Evolutionary conservation across 2,329 filamentous ascomycete species (phyloP).

Genomic region (Trichoderma asperellum): DNA sequence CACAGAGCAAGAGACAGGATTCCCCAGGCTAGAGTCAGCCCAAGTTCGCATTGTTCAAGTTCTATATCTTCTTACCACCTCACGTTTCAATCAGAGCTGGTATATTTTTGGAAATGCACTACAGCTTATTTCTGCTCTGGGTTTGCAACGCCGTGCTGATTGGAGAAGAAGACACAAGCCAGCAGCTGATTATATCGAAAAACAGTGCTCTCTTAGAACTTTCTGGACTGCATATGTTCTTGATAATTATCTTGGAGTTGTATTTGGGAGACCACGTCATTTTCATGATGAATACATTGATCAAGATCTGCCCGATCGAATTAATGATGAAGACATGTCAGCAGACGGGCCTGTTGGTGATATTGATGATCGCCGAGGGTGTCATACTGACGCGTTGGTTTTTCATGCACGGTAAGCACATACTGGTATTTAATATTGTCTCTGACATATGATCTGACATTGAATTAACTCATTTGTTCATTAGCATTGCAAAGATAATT

Average conservation of each 20-base stretch:
- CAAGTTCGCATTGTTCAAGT: constrained; percentile 62
- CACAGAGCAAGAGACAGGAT: constrained; percentile 55
- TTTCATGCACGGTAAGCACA: constrained; percentile 47
- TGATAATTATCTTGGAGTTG: constrained; percentile 66
- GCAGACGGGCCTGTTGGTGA: constrained; percentile 6
- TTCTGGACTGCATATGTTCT: constrained; percentile 67
- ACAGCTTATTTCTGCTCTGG: constrained; percentile 54
- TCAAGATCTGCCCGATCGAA: constrained; percentile 58
- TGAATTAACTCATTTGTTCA: background rate
- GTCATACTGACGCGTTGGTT: constrained; percentile 54
- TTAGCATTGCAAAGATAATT: constrained; percentile 46
- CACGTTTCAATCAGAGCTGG: constrained; percentile 64
- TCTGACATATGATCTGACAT: no score
- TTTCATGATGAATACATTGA: constrained; percentile 68
- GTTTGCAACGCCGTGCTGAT: constrained; percentile 39
- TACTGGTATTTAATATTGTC: background rate
- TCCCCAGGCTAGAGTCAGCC: constrained; percentile 58
- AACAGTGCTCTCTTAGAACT: constrained; percentile 58
- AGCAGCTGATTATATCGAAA: constrained; percentile 47
- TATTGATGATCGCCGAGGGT: constrained; percentile 41
- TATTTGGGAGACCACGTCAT: constrained; percentile 62
- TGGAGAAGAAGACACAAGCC: constrained; percentile 31
- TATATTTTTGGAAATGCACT: constrained; percentile 61
- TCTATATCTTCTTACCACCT: constrained; percentile 61
- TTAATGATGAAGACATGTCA: constrained; percentile 62